phyloP scores from a whole-genome alignment of 352 stramenopile species.

The Aphanomyces invadans region DNA sequence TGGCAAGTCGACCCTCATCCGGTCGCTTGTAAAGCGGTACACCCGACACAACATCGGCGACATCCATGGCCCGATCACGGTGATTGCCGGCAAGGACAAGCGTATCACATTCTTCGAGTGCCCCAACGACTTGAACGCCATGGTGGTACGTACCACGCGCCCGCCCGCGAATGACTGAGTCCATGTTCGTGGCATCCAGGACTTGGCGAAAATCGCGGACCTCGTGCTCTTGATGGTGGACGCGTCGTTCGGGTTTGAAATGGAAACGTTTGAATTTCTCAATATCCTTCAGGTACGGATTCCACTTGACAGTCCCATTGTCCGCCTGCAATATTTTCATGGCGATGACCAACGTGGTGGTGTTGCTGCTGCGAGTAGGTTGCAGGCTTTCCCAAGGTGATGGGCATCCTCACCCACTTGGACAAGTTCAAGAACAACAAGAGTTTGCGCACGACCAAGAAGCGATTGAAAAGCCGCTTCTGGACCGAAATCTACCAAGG shows the following conservation, averaged over 20 bases:
- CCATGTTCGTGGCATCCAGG: constrained; percentile 67
- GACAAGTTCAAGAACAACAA: constrained; percentile 98
- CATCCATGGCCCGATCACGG: constrained; percentile 97
- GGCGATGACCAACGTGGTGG: too few species aligned
- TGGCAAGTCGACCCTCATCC: constrained; percentile 98
- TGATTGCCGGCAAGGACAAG: constrained; percentile 96
- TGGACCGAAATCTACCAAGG: constrained; percentile 98
- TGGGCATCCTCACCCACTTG: constrained; percentile 99
- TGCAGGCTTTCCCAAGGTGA: constrained; percentile 88
- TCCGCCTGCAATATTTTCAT: neutral
- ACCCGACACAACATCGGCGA: constrained; percentile 97
- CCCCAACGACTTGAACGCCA: constrained; percentile 90
- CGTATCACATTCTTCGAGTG: constrained; percentile 99
- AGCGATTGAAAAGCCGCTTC: constrained; percentile 97
- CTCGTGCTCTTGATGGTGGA: constrained; percentile 98
- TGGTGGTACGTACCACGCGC: constrained; percentile 39
- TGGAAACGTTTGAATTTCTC: constrained; percentile 99
- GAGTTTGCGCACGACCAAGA: constrained; percentile 97
- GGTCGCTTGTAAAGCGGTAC: constrained; percentile 98
- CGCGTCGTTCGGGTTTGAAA: constrained; percentile 99
- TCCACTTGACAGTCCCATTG: neutral
- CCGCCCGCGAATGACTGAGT: constrained; percentile 32
- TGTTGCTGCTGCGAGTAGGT: too few species aligned
- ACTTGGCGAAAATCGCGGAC: constrained; percentile 98
- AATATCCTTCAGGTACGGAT: constrained; percentile 94